Conservation (phyloP, 345 rosid species). For the Murraya paniculata region DNA sequence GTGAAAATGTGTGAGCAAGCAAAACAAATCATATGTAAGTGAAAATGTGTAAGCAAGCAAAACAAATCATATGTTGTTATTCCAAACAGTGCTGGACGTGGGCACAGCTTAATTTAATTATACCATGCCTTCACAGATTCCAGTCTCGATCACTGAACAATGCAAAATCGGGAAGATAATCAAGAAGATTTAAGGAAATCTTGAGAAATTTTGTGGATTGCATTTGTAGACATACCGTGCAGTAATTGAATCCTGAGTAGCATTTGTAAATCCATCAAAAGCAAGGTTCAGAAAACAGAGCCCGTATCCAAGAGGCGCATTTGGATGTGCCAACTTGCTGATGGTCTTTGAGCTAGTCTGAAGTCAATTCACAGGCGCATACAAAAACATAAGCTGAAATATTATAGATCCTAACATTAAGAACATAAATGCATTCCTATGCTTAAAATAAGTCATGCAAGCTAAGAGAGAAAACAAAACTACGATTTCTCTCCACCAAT, state of each 20-base stretch:
- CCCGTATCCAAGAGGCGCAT: conserved; percentile 93
- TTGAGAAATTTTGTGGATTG: background rate
- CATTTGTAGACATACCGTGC: conserved; percentile 45
- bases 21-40: background rate
- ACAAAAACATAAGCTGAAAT: background rate
- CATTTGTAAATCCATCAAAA: conserved; percentile 97
- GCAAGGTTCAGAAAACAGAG: conserved; percentile 91
- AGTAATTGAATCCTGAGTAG: conserved; percentile 92
- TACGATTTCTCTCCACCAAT: background rate
- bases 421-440: background rate
- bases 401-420: background rate
- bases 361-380: conserved; percentile 14
- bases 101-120: background rate
- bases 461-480: background rate
- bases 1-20: background rate
- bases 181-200: background rate
- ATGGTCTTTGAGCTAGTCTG: conserved; percentile 97
- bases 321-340: conserved; percentile 90
- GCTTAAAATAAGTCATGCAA: background rate
- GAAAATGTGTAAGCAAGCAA: no score
- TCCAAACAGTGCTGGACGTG: background rate
- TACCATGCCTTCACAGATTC: background rate
- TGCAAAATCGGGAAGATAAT: background rate
- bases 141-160: background rate
- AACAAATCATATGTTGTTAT: background rate